These are phyloP conservation scores for Oleoguttula mirabilis DNA, from an alignment of 495 filamentous ascomycete species.

Conservation along the genomic window DNA sequence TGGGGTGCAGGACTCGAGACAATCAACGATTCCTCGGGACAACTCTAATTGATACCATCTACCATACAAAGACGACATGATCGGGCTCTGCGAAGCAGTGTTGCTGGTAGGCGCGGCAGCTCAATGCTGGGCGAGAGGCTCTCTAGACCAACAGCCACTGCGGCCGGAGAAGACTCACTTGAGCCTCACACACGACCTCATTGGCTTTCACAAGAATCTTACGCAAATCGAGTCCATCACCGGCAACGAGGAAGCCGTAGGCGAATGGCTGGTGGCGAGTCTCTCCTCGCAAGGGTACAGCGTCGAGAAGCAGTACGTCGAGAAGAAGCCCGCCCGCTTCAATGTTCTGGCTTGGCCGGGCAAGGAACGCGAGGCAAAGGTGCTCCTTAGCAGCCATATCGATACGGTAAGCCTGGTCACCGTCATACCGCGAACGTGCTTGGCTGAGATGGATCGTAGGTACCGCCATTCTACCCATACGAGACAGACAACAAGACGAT, in stretches of 20 bases:
- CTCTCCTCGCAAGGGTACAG: conserved; percentile 47
- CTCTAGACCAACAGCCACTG: conserved; percentile 9
- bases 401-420: conserved; percentile 38
- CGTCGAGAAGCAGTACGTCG: conserved; percentile 47
- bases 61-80: too few species aligned
- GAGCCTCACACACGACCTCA: conserved; percentile 34
- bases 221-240: conserved; percentile 65
- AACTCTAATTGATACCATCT: too few species aligned
- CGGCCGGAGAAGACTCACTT: conserved; percentile 5
- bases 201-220: conserved; percentile 65
- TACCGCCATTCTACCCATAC: conserved; percentile 64
- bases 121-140: too few species aligned
- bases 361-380: conserved; percentile 41
- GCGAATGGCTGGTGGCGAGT: conserved; percentile 54
- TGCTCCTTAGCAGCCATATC: conserved; percentile 65
- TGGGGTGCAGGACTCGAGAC: too few species aligned
- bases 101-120: too few species aligned
- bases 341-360: conserved; percentile 74
- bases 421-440: not conserved
- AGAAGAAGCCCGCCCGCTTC: conserved; percentile 34
- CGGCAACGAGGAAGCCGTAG: conserved; percentile 58
- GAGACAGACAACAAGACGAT: conserved; percentile 36
- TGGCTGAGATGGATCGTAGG: conserved; percentile 16
- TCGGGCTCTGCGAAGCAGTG: too few species aligned
- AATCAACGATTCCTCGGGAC: too few species aligned